Conservation (phyloP, 192 early-diverging fungal species). For the Coemansia furcata region DNA sequence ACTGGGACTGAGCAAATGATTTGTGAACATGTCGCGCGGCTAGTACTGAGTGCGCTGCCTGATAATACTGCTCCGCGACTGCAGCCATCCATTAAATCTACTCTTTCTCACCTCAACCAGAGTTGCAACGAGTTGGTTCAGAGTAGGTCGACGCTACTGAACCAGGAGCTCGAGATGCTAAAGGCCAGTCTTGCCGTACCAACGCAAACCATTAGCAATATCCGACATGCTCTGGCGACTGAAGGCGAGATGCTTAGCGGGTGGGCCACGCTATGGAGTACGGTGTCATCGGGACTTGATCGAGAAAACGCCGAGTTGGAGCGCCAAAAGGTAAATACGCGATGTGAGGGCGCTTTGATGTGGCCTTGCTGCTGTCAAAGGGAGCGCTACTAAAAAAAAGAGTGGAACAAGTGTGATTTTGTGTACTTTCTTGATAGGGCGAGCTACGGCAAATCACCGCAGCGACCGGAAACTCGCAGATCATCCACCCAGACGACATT, state of each 20-base stretch:
- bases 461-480: slow-evolving; percentile 1
- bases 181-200: neutral
- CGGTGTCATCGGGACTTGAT: slow-evolving; percentile 17
- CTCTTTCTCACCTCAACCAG: slow-evolving; percentile 15
- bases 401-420: neutral
- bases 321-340: slow-evolving; percentile 22
- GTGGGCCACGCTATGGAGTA: slow-evolving; percentile 30
- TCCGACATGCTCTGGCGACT: slow-evolving; percentile 11
- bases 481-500: slow-evolving; percentile 35
- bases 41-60: neutral
- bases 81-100: neutral
- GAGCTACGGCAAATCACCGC: slow-evolving; percentile 7
- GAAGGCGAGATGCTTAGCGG: slow-evolving; percentile 27
- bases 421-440: neutral
- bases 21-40: neutral
- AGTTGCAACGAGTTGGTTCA: slow-evolving; percentile 16
- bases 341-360: neutral
- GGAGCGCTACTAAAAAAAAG: neutral
- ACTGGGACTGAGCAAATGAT: neutral
- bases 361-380: neutral
- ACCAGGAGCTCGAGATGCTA: slow-evolving; percentile 6
- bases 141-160: neutral
- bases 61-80: neutral
- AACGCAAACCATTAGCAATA: neutral
- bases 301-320: slow-evolving; percentile 15